Evolutionary conservation across 2,329 filamentous ascomycete genomes (phyloP).

Genomic region (Xylaria multiplex): DNA sequence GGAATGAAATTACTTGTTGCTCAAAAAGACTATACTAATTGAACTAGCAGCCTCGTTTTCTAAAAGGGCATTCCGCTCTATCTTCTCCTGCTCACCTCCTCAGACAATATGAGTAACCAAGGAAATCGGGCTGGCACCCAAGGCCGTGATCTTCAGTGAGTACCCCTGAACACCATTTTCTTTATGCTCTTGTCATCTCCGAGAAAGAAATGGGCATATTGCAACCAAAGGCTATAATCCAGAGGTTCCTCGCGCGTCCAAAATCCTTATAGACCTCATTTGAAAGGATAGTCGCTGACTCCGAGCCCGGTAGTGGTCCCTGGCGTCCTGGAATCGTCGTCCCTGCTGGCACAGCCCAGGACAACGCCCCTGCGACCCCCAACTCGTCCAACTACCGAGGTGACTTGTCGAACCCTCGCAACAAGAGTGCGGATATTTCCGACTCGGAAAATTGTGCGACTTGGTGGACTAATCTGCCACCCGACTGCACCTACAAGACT

Average conservation of each 20-base stretch:
- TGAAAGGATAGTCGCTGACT: not conserved
- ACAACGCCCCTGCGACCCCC: not conserved
- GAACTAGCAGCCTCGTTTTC: too few relatives aligned
- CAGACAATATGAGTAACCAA: constrained; percentile 11
- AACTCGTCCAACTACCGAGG: constrained; percentile 29
- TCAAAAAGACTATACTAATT: too few relatives aligned
- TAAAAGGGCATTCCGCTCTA: too few relatives aligned
- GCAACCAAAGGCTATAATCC: not conserved
- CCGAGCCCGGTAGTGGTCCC: not conserved
- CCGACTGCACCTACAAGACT: constrained; percentile 19
- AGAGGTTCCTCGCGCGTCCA: not conserved
- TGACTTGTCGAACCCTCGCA: constrained; percentile 26
- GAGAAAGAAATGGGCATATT: not conserved
- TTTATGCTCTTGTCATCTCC: not conserved
- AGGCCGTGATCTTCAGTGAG: constrained; percentile 19
- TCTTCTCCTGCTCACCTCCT: not conserved
- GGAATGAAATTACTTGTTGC: too few relatives aligned
- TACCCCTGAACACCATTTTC: not conserved
- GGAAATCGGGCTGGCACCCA: not conserved
- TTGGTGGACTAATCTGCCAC: constrained; percentile 31
- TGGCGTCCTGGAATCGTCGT: constrained; percentile 4
- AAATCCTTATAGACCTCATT: not conserved
- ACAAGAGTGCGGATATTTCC: constrained; percentile 24
- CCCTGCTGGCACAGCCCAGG: not conserved
- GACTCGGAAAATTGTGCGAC: constrained; percentile 27